phyloP scores from a whole-genome alignment of 129 eudicot species.

The Heracleum sosnowskyi region DNA sequence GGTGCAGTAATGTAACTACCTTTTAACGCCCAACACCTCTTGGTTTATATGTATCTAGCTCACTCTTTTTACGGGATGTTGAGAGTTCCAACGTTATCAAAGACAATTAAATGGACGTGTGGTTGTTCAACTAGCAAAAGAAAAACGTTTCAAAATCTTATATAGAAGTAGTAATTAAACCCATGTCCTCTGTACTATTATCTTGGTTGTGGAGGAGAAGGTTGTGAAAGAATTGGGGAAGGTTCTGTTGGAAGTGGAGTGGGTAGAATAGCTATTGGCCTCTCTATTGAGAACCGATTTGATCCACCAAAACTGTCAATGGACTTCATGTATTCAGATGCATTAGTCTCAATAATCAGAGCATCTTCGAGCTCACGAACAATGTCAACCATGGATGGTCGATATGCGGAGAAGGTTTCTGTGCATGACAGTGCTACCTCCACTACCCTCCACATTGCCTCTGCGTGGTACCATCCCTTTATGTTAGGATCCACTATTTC shows the following conservation, averaged over 20 bases:
- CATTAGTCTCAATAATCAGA: constrained; percentile 76
- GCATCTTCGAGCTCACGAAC: constrained; percentile 88
- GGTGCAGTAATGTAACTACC: too few relatives aligned
- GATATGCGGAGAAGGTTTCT: constrained; percentile 65
- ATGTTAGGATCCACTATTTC: constrained; percentile 79
- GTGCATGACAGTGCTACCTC: constrained; percentile 82
- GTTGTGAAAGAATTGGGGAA: constrained; percentile 47
- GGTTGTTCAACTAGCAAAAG: too few relatives aligned
- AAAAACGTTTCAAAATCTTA: constrained; percentile 10
- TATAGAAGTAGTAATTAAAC: constrained; percentile 13
- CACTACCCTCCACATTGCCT: constrained; percentile 90
- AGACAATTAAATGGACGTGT: too few relatives aligned
- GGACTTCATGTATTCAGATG: constrained; percentile 86
- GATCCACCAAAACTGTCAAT: constrained; percentile 83
- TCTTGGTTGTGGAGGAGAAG: constrained; percentile 78
- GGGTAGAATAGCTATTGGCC: constrained; percentile 51
- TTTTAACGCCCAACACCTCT: too few relatives aligned
- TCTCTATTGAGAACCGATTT: constrained; percentile 65
- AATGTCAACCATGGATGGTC: constrained; percentile 79
- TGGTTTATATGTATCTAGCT: too few relatives aligned
- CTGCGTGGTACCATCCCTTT: constrained; percentile 78
- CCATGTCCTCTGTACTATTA: constrained; percentile 25
- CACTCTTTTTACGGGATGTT: too few relatives aligned
- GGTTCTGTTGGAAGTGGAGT: constrained; percentile 42
- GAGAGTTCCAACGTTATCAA: too few relatives aligned